A percentile compares a stretch with the other conserved stretches of the same genome.
Conservation (phyloP, 148 eudicot genomes). For the Chenopodium quinoa region DNA sequence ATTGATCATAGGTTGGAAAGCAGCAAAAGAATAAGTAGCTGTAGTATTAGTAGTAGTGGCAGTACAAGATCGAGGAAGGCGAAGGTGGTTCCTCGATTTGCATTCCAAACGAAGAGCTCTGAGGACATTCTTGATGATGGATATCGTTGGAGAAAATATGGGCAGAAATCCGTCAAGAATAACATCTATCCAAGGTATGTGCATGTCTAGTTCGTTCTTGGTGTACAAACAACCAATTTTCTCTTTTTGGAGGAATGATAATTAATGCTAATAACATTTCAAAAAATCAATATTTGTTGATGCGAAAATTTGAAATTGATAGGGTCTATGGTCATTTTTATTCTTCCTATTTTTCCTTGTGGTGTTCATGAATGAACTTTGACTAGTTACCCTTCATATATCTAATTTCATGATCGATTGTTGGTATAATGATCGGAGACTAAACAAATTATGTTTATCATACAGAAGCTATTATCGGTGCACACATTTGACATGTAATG, state of each 20-base stretch:
- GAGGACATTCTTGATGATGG: slow-evolving; percentile 79
- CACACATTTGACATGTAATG: slow-evolving; percentile 65
- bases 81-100: slow-evolving; percentile 33
- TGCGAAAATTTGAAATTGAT: too few species aligned
- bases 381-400: too few species aligned
- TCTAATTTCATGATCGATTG: neutral
- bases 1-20: slow-evolving; percentile 6
- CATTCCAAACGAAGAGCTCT: slow-evolving; percentile 56
- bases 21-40: neutral
- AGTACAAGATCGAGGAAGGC: slow-evolving; percentile 18
- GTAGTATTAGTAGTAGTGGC: neutral
- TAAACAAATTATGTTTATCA: neutral
- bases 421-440: neutral
- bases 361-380: too few species aligned
- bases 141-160: slow-evolving; percentile 72
- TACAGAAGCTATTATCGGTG: slow-evolving; percentile 77
- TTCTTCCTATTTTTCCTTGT: too few species aligned
- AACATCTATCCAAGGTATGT: slow-evolving; percentile 55
- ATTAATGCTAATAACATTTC: too few species aligned
- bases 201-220: neutral
- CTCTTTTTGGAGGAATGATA: neutral
- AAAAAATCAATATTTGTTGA: too few species aligned
- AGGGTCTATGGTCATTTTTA: too few species aligned
- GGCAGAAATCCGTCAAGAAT: slow-evolving; percentile 68
- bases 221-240: neutral